A percentile compares a stretch with the other conserved stretches of the same genome.
Evolutionary conservation across 345 rosid species (phyloP).

Genomic region (Bruguiera gymnorhiza): DNA sequence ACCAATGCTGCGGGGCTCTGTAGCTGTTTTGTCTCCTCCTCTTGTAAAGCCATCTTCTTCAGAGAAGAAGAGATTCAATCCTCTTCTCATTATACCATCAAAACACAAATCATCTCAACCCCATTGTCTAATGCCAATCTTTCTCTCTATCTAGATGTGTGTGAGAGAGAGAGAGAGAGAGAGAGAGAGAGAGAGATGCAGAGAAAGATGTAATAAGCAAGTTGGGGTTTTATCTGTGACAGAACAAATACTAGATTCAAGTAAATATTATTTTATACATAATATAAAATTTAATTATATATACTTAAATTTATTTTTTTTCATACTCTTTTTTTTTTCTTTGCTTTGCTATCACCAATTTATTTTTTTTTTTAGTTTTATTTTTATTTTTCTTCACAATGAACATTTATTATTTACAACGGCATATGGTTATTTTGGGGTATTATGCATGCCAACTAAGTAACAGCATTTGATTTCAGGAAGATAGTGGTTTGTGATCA

Average conservation of each 20-base stretch:
- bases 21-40: slow-evolving; percentile 33
- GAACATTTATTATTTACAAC: neutral
- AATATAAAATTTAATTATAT: too few relatives aligned
- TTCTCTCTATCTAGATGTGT: slow-evolving; percentile 16
- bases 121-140: slow-evolving; percentile 9
- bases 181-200: slow-evolving; percentile 5
- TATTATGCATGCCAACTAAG: too few relatives aligned
- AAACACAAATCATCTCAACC: slow-evolving; percentile 11
- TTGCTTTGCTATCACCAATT: neutral
- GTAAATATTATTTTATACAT: too few relatives aligned
- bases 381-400: neutral
- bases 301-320: slow-evolving; percentile 43
- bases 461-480: too few relatives aligned
- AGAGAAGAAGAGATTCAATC: slow-evolving; percentile 43
- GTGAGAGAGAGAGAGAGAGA: slow-evolving; percentile 12
- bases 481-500: too few relatives aligned
- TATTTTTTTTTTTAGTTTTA: neutral
- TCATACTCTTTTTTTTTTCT: neutral
- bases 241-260: too few relatives aligned
- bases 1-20: slow-evolving; percentile 33
- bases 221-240: slow-evolving; percentile 18
- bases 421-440: slow-evolving; percentile 9
- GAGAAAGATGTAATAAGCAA: slow-evolving; percentile 22
- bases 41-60: slow-evolving; percentile 64
- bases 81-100: slow-evolving; percentile 54